A percentile compares a stretch with the other conserved stretches of the same genome.
phyloP scores from a whole-genome alignment of 2,329 filamentous ascomycete species.

The Saccharata proteae region DNA sequence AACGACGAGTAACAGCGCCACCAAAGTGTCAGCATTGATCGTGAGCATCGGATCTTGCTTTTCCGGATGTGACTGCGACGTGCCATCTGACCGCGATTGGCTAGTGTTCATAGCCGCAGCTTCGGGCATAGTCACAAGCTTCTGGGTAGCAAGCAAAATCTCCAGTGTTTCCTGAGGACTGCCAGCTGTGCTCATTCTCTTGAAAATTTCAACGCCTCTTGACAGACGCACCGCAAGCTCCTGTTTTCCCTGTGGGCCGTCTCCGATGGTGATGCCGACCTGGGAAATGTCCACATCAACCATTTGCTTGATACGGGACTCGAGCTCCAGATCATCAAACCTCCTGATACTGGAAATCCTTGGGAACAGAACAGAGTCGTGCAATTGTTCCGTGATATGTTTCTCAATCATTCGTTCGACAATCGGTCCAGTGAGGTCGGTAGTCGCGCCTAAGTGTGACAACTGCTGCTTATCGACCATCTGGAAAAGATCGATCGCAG shows the following conservation, averaged over 20 bases:
- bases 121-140: slow-evolving; percentile 55
- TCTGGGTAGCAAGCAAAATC: slow-evolving; percentile 66
- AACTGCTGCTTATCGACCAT: slow-evolving; percentile 91
- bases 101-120: slow-evolving; percentile 32
- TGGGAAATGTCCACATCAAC: slow-evolving; percentile 88
- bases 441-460: slow-evolving; percentile 81
- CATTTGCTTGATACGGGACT: slow-evolving; percentile 86
- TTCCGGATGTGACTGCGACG: slow-evolving; percentile 33
- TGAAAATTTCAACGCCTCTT: slow-evolving; percentile 76
- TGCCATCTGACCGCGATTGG: slow-evolving; percentile 14
- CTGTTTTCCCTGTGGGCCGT: slow-evolving; percentile 65
- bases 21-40: slow-evolving; percentile 80
- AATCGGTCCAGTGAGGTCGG: slow-evolving; percentile 79
- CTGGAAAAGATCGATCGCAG: slow-evolving; percentile 91
- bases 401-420: slow-evolving; percentile 92
- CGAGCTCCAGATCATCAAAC: slow-evolving; percentile 74
- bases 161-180: slow-evolving; percentile 86
- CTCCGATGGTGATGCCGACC: slow-evolving; percentile 76
- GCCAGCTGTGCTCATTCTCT: slow-evolving; percentile 64
- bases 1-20: slow-evolving; percentile 81
- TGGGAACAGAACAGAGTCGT: slow-evolving; percentile 73
- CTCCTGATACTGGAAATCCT: slow-evolving; percentile 66
- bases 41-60: slow-evolving; percentile 46
- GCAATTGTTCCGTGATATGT: slow-evolving; percentile 86
- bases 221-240: slow-evolving; percentile 66